Evolutionary conservation across 441 rosid species (phyloP).

Genomic region (Dalechampia spathulata): DNA sequence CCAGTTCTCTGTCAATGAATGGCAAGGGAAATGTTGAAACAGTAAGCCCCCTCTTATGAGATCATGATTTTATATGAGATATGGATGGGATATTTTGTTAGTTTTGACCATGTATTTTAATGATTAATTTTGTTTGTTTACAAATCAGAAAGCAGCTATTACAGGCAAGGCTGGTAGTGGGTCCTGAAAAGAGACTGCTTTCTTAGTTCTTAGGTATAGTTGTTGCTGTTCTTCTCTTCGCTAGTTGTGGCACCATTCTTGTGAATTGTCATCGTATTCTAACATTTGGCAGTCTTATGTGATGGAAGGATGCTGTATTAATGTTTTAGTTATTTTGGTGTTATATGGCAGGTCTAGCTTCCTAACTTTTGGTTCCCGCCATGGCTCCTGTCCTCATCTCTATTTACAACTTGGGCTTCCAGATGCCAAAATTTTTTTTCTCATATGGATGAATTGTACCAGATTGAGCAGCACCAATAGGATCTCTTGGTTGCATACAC

Average conservation of each 20-base stretch:
- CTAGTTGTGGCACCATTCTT: neutral
- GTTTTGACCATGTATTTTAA: neutral
- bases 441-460: conserved; percentile 5
- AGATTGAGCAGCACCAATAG: conserved; percentile 4
- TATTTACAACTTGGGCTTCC: conserved; percentile 24
- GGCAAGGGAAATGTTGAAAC: conserved; percentile 44
- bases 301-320: neutral
- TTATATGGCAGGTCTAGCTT: conserved; percentile 49
- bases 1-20: conserved; percentile 39
- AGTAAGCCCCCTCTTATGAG: conserved; percentile 24
- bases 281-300: neutral
- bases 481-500: conserved; percentile 1
- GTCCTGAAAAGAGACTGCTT: conserved; percentile 25
- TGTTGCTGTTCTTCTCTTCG: neutral
- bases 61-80: conserved; percentile 2
- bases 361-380: conserved; percentile 32
- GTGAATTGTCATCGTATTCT: neutral
- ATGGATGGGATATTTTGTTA: neutral
- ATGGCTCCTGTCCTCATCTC: conserved; percentile 29
- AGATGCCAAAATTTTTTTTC: conserved; percentile 18
- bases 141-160: conserved; percentile 51
- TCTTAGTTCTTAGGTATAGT: conserved; percentile 27
- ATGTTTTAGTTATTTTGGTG: conserved; percentile 4
- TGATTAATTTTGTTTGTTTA: conserved; percentile 13
- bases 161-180: conserved; percentile 60